phyloP scores from a whole-genome alignment of 2,329 filamentous ascomycete genomes.

The Trichoderma brevicompactum region DNA sequence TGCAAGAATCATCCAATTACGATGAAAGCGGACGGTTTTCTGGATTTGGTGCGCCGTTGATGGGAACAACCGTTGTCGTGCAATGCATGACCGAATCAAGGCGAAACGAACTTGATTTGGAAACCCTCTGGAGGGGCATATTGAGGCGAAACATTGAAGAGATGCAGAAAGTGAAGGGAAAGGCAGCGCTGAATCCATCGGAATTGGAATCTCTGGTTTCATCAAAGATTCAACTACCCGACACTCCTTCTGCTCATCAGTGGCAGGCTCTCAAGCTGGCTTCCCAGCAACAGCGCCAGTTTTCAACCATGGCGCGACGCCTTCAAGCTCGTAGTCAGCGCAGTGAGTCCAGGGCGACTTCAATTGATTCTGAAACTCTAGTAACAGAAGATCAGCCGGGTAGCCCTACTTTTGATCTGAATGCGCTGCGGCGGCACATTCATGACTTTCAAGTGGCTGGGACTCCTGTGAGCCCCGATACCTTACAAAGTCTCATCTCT shows the following conservation, averaged over 20 bases:
- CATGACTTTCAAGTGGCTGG: conserved; percentile 48
- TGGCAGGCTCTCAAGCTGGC: conserved; percentile 44
- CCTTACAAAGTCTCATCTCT: conserved; percentile 46
- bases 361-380: conserved; percentile 5
- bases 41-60: conserved; percentile 69
- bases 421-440: conserved; percentile 39
- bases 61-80: conserved; percentile 58
- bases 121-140: conserved; percentile 55
- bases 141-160: conserved; percentile 44
- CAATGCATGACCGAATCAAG: conserved; percentile 62
- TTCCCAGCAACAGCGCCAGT: conserved; percentile 42
- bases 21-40: conserved; percentile 64
- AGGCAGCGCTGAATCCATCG: conserved; percentile 33
- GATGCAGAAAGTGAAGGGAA: conserved; percentile 39
- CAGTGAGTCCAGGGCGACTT: conserved; percentile 5
- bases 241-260: conserved; percentile 39
- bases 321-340: conserved; percentile 28
- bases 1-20: conserved; percentile 49
- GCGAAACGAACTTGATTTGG: conserved; percentile 57
- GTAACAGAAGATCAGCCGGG: conserved; percentile 17
- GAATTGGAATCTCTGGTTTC: conserved; percentile 41
- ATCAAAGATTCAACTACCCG: conserved; percentile 42
- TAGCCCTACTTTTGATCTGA: conserved; percentile 30
- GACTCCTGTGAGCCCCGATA: conserved; percentile 41
- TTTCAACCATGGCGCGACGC: conserved; percentile 41